Conservation (phyloP, 257 asterid species). For the Schizonepeta tenuifolia region DNA sequence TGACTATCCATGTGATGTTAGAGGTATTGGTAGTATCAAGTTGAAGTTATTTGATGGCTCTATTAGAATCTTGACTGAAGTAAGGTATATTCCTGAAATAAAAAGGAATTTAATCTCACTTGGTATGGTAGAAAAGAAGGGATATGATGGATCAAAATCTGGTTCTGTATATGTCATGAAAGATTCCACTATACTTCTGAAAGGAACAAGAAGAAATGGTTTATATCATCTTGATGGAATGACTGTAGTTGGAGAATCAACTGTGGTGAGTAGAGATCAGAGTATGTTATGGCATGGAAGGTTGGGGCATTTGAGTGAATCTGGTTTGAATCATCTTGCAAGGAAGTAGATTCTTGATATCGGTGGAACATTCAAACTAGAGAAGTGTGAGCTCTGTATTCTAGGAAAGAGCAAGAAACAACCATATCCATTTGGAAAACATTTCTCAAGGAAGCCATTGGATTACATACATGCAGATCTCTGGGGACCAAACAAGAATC, state of each 20-base stretch:
- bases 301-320: not conserved
- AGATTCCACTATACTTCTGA: not conserved
- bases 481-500: not conserved
- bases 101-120: not conserved
- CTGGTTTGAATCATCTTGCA: not conserved
- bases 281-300: not conserved
- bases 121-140: not conserved
- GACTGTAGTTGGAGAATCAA: not conserved
- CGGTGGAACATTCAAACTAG: too few species aligned
- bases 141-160: not conserved
- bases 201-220: not conserved
- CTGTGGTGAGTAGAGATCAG: rapidly evolving
- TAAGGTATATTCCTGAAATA: not conserved
- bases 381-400: not conserved
- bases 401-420: not conserved
- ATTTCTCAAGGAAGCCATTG: not conserved
- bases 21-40: not conserved
- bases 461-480: not conserved
- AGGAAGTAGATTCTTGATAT: not conserved
- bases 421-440: not conserved
- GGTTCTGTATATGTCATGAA: not conserved
- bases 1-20: not conserved
- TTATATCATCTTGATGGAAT: not conserved
- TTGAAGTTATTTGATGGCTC: not conserved
- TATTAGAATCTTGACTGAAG: not conserved